Percentiles rank a stretch among this genome's conserved stretches.
These are phyloP conservation scores for Botrytis hyacinthi DNA, from an alignment of 2,329 filamentous ascomycete genomes.

Conservation along the genomic window DNA sequence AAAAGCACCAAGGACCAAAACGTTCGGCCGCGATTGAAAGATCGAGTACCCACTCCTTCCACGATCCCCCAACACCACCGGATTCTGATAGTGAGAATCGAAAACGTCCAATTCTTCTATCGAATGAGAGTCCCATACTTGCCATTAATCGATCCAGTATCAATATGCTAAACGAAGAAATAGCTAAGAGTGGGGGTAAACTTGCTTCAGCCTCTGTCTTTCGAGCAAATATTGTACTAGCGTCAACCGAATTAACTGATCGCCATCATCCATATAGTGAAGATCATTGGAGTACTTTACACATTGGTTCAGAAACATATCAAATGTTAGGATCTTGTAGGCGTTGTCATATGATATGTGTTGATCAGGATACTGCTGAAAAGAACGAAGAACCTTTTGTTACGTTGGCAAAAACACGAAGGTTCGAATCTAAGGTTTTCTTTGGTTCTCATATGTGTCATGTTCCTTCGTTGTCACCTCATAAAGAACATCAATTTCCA, in stretches of 20 bases:
- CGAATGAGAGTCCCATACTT: constrained; percentile 93
- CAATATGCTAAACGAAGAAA: constrained; percentile 70
- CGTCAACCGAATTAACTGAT: constrained; percentile 41
- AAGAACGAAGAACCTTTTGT: constrained; percentile 83
- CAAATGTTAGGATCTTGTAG: constrained; percentile 79
- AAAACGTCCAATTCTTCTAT: constrained; percentile 65
- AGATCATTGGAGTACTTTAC: constrained; percentile 70
- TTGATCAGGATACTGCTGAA: constrained; percentile 78
- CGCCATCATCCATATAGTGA: constrained; percentile 65
- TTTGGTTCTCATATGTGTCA: constrained; percentile 81
- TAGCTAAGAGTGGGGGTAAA: constrained; percentile 60
- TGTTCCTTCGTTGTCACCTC: constrained; percentile 29
- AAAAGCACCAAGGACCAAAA: constrained; percentile 50
- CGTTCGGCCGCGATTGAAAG: constrained; percentile 23
- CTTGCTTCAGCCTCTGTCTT: constrained; percentile 73
- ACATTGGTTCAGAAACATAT: constrained; percentile 63
- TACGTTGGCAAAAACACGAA: constrained; percentile 82
- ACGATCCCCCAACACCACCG: constrained; percentile 52
- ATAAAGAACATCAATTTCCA: constrained; percentile 21
- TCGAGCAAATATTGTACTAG: constrained; percentile 82
- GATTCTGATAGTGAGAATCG: constrained; percentile 54
- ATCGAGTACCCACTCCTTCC: constrained; percentile 52
- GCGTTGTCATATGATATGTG: constrained; percentile 93
- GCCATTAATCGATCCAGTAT: constrained; percentile 79
- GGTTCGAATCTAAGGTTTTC: constrained; percentile 78